Base-by-base conservation (phyloP, 805 yeast genomes). In the Dipodascopsis uninucleata region DNA sequence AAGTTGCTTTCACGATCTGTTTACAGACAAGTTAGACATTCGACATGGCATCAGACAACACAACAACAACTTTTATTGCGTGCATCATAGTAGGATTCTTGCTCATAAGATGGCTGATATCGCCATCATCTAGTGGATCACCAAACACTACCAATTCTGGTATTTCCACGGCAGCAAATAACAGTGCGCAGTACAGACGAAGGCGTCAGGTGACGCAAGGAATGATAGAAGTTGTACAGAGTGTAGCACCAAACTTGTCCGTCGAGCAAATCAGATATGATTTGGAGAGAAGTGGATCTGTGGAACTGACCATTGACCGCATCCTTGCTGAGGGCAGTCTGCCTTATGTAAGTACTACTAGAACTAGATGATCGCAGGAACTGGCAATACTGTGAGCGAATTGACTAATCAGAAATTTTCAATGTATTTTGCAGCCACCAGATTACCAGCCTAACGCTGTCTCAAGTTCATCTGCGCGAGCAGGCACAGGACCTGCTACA, bases 221-320 rank as follows among this genome's bases (percentile, higher is more conserved):
- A 36, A 90, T 90, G 97, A 72, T 90, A 34, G 93, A 83, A 52
- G 81, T 85, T 0, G 96, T 90, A 1, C 84, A 79, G 56, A 79
- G 87, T 32, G 71, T 90, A 43, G 95, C 88, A 0, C 96, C 97
- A 3, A 70, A 71, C 17, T 67, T 85, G 25, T 71, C 84, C 1
- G 73, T 66, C 3, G 84, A 76, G 5, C 94, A 85, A 60, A 86
- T 93, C 49, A 71, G 80, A 49, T 71, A 72, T 50, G 95, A 84
- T 61, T 72, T 93, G 50, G 79, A 81, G 58, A 71, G 77, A 47
- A 78, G 93, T 0, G 94, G 95, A 0, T 80, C 84, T 5, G 89
- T 89, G 1, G 89, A 86, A 62, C 75, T 65, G 6, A 89, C 97
- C 0, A 80, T 88, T 7, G 85, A 87, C 40, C 73, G 79, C 34